Percentiles rank a stretch among this genome's conserved stretches.
phyloP scores from a whole-genome alignment of 371 early-diverging fungal species.

The Vairimorpha apis region DNA sequence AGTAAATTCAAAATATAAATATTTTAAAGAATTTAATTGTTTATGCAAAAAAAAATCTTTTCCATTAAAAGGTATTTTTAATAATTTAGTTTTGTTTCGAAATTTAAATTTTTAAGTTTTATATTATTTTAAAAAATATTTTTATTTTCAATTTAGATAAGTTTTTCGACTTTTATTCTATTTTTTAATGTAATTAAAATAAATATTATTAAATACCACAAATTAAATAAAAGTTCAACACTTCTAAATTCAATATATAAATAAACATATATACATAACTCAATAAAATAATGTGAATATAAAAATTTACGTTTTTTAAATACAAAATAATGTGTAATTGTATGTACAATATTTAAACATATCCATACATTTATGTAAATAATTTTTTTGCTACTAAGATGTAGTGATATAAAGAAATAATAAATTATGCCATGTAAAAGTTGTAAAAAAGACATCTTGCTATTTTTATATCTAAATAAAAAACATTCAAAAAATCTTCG shows the following conservation, averaged over 20 bases:
- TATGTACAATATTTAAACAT: constrained; percentile 24
- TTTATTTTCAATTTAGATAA: no score
- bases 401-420: constrained; percentile 17
- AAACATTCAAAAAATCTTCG: constrained; percentile 24
- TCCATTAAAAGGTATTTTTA: no score
- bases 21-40: no score
- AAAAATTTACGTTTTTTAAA: constrained; percentile 8
- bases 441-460: constrained; percentile 33
- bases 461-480: constrained; percentile 15
- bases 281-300: constrained; percentile 32
- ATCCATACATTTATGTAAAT: constrained; percentile 5
- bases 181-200: constrained; percentile 13
- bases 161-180: not conserved
- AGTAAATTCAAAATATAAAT: no score
- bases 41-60: no score
- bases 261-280: constrained; percentile 32
- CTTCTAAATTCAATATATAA: constrained; percentile 8
- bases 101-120: not conserved
- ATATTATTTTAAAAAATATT: not conserved
- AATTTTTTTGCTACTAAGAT: constrained; percentile 7
- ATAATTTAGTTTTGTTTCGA: no score
- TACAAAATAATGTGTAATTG: constrained; percentile 17
- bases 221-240: constrained; percentile 18
- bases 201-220: constrained; percentile 28
- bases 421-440: constrained; percentile 36